Base-by-base conservation (phyloP, 2,329 filamentous ascomycete species). In the Fusarium luffae region DNA sequence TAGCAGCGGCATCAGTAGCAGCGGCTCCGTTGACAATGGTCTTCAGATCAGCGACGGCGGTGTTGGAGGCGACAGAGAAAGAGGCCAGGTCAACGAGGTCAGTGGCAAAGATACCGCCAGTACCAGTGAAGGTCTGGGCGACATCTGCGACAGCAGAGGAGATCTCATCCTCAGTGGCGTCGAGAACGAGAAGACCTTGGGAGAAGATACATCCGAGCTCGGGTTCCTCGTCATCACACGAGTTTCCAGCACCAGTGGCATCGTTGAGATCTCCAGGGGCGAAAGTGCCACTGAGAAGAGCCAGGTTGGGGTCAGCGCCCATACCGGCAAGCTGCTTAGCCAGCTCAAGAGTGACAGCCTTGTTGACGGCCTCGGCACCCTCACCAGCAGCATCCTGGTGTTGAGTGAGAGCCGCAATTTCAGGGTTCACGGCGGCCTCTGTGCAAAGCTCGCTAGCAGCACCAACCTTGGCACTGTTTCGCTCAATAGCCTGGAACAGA, bases 401-500 rank as follows among this genome's bases (percentile, higher is more conserved):
- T 11, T 64, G 61, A 2, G 61, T 64, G 2, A 64, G 61, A 21
- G 61, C 61, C 2, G 50, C 61, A 19, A 64, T 64, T n/a, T 64
- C 61, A 0, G 61, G 50, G 2, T 64, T 64, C 18, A 44, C 59
- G 1, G 61, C 59, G 1, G 32, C 11, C 3, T 64, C 61, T 5
- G 40, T 55, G n/a, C 61, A 64, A 1, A 64, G 67, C 40, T 41
- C 47, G 12, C 71, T 74, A 2, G 69, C 69, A 7, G 67, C 67
- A 7, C 73, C 73, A 12, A 75, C 72, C 30, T 64, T 63, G 5
- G 78, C 83, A 6, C 82, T 85, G 76, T 86, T 86, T 14, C 78
- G 80, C 80, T 88, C 86, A 32, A 88, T 77, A 18, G 85, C 83
- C 66, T 85, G 84, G 80, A 82, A 88, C 59, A 88, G 82, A 21